phyloP scores from a whole-genome alignment of 2,329 filamentous ascomycete genomes.

The Magnaporthiopsis incrustans region DNA sequence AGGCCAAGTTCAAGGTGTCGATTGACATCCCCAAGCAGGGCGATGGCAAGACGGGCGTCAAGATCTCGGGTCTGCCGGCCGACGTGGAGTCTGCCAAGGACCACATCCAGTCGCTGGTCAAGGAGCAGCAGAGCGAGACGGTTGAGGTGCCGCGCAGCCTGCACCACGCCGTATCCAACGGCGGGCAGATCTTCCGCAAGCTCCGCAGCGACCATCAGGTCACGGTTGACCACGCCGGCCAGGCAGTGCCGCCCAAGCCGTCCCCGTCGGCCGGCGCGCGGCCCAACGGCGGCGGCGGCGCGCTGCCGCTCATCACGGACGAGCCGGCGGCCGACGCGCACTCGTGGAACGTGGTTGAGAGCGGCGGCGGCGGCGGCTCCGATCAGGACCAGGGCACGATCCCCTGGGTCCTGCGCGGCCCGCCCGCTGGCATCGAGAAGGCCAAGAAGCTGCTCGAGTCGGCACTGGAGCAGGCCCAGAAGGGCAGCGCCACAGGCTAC shows the following conservation, averaged over 20 bases:
- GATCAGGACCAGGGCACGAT: slow-evolving; percentile 58
- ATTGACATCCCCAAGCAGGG: slow-evolving; percentile 91
- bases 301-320: slow-evolving; percentile 81
- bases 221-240: slow-evolving; percentile 83
- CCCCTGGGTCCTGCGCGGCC: slow-evolving; percentile 82
- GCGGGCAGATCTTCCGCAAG: slow-evolving; percentile 87
- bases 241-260: slow-evolving; percentile 65
- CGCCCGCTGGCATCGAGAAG: slow-evolving; percentile 69
- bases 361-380: slow-evolving; percentile 35
- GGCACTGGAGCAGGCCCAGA: slow-evolving; percentile 63
- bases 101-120: slow-evolving; percentile 70
- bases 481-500: slow-evolving; percentile 71
- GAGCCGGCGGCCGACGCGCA: slow-evolving; percentile 57
- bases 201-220: slow-evolving; percentile 81
- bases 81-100: slow-evolving; percentile 81
- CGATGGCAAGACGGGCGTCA: slow-evolving; percentile 74
- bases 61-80: slow-evolving; percentile 69
- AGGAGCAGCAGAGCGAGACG: slow-evolving; percentile 82
- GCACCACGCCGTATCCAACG: slow-evolving; percentile 80
- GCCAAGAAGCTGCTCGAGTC: slow-evolving; percentile 67
- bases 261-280: slow-evolving; percentile 41
- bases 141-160: slow-evolving; percentile 74
- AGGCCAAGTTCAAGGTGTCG: slow-evolving; percentile 76
- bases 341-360: slow-evolving; percentile 76
- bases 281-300: slow-evolving; percentile 45